Conservation (phyloP, 2,329 filamentous ascomycete genomes). For the Graphium sp. region DNA sequence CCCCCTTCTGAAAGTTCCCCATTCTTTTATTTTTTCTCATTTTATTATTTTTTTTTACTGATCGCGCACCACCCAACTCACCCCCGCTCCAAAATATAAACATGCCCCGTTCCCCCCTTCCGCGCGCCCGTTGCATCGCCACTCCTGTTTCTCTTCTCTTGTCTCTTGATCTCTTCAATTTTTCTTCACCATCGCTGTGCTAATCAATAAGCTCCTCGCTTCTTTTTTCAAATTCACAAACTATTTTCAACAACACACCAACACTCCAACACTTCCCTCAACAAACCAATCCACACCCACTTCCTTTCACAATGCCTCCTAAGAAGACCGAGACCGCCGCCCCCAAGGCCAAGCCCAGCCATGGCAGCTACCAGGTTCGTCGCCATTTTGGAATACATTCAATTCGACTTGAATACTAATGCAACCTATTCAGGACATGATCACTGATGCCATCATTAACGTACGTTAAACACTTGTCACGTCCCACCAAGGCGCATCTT, state of each 20-base stretch:
- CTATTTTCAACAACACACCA: conserved; percentile 7
- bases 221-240: conserved; percentile 6
- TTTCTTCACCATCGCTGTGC: conserved; percentile 4
- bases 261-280: conserved; percentile 8
- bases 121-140: conserved; percentile 30
- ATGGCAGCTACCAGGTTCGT: conserved; percentile 43
- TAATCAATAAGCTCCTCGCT: neutral
- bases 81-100: conserved; percentile 44
- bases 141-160: conserved; percentile 9
- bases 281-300: neutral
- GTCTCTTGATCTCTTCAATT: conserved; percentile 5
- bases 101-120: conserved; percentile 28
- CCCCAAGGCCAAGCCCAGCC: conserved; percentile 32
- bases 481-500: neutral
- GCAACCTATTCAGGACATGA: conserved; percentile 33
- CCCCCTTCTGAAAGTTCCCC: neutral
- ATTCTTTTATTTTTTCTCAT: neutral
- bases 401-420: neutral
- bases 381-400: conserved; percentile 6
- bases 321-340: conserved; percentile 31
- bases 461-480: conserved; percentile 26
- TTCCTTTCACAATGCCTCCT: conserved; percentile 33
- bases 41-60: conserved; percentile 21
- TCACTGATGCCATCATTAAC: conserved; percentile 42
- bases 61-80: conserved; percentile 35